These are phyloP conservation scores for Helotiales sp. DNA, from an alignment of 2,329 filamentous ascomycete species.

Conservation along the genomic window DNA sequence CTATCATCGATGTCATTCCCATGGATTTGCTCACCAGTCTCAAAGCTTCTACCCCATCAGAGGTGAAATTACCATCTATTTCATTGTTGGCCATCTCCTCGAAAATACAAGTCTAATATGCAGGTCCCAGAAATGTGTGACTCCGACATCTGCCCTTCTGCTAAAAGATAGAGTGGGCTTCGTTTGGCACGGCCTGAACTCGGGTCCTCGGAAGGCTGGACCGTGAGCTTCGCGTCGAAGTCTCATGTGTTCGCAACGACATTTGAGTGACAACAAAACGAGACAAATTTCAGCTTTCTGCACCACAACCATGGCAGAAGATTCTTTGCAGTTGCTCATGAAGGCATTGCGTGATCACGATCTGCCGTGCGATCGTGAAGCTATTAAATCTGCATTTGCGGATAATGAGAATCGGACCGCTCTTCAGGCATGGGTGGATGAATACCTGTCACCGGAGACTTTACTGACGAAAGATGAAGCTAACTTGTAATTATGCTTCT, in stretches of 20 bases:
- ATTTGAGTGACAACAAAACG: slow-evolving; percentile 18
- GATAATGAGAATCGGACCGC: slow-evolving; percentile 36
- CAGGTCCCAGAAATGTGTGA: slow-evolving; percentile 13
- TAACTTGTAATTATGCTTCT: slow-evolving; percentile 49
- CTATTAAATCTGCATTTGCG: slow-evolving; percentile 35
- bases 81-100: slow-evolving; percentile 27
- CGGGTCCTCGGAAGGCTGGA: slow-evolving; percentile 1
- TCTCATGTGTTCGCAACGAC: slow-evolving; percentile 18
- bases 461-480: slow-evolving; percentile 60
- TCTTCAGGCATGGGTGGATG: slow-evolving; percentile 52
- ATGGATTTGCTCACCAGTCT: slow-evolving; percentile 32
- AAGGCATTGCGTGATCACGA: slow-evolving; percentile 39
- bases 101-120: neutral
- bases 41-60: slow-evolving; percentile 38
- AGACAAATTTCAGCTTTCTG: slow-evolving; percentile 31
- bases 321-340: slow-evolving; percentile 34
- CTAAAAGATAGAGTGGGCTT: slow-evolving; percentile 13
- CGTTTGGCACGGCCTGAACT: neutral
- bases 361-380: slow-evolving; percentile 39
- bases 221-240: neutral
- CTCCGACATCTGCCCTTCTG: slow-evolving; percentile 13
- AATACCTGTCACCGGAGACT: slow-evolving; percentile 56
- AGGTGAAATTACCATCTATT: slow-evolving; percentile 10
- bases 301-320: slow-evolving; percentile 33
- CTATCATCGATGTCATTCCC: neutral